Conservation (phyloP, 495 filamentous ascomycete genomes). For the Podospora tetraspora region DNA sequence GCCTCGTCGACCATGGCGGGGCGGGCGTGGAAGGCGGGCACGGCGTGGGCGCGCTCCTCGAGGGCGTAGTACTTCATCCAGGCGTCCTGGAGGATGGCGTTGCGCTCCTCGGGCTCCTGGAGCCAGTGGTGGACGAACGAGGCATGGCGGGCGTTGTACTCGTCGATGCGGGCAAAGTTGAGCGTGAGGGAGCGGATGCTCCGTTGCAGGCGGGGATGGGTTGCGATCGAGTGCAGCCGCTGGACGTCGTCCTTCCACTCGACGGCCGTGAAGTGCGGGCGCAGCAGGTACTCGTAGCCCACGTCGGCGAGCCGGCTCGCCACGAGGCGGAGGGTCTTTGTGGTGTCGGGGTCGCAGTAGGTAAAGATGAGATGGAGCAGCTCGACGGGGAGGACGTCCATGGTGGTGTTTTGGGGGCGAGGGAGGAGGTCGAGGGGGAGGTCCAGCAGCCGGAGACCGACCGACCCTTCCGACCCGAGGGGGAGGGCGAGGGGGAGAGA, state of each 20-base stretch:
- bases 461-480: constrained; percentile 5
- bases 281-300: constrained; percentile 42
- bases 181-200: constrained; percentile 40
- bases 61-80: constrained; percentile 37
- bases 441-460: constrained; percentile 4
- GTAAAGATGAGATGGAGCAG: constrained; percentile 44
- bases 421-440: not conserved
- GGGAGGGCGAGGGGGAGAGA: not conserved
- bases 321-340: constrained; percentile 38
- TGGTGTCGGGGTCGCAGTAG: constrained; percentile 36
- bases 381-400: constrained; percentile 43
- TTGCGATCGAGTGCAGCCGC: constrained; percentile 39
- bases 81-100: constrained; percentile 33
- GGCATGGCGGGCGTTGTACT: constrained; percentile 40
- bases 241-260: constrained; percentile 45
- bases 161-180: constrained; percentile 41
- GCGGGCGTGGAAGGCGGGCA: constrained; percentile 39
- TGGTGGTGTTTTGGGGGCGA: constrained; percentile 15
- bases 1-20: constrained; percentile 37
- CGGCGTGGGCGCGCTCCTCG: constrained; percentile 28
- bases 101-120: constrained; percentile 34
- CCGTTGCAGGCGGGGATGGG: constrained; percentile 37
- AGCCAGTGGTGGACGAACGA: constrained; percentile 40
- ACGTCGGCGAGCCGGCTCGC: constrained; percentile 37
- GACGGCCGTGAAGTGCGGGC: constrained; percentile 37